Evolutionary conservation across 345 rosid species (phyloP).

Genomic region (Corymbia maculata): DNA sequence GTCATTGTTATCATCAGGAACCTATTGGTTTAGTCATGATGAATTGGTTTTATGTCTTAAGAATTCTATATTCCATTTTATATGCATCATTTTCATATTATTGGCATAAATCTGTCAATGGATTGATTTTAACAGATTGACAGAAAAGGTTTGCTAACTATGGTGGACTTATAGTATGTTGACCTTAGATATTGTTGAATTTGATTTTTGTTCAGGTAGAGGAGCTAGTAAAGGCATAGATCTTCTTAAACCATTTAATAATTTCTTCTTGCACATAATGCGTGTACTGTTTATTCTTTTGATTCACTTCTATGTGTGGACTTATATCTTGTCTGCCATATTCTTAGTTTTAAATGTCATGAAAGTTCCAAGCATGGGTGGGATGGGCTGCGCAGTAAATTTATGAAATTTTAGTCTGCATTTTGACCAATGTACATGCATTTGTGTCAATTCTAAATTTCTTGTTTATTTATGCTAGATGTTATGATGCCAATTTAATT

Average conservation of each 20-base stretch:
- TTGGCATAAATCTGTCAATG: background rate
- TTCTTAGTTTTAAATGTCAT: background rate
- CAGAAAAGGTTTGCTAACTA: background rate
- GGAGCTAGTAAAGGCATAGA: background rate
- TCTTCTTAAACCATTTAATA: background rate
- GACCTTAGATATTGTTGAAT: background rate
- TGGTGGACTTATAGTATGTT: background rate
- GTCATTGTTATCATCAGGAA: background rate
- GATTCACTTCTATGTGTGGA: background rate
- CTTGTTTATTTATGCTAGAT: conserved; percentile 29
- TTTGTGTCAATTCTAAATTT: background rate
- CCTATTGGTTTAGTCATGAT: background rate
- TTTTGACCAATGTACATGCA: background rate
- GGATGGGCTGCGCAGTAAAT: background rate
- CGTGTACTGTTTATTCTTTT: background rate
- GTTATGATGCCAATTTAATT: conserved; percentile 77
- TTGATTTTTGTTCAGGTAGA: background rate
- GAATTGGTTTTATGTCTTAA: background rate
- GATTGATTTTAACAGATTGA: background rate
- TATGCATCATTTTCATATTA: background rate
- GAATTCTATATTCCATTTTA: background rate
- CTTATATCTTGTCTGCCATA: background rate
- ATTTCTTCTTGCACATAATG: background rate
- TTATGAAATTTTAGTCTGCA: background rate
- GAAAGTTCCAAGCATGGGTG: background rate